Evolutionary conservation across 768 basidiomycete genomes (phyloP), one percentile per base, ranked within the genome.

Genomic region (Agaricus sinodeliciosus): DNA sequence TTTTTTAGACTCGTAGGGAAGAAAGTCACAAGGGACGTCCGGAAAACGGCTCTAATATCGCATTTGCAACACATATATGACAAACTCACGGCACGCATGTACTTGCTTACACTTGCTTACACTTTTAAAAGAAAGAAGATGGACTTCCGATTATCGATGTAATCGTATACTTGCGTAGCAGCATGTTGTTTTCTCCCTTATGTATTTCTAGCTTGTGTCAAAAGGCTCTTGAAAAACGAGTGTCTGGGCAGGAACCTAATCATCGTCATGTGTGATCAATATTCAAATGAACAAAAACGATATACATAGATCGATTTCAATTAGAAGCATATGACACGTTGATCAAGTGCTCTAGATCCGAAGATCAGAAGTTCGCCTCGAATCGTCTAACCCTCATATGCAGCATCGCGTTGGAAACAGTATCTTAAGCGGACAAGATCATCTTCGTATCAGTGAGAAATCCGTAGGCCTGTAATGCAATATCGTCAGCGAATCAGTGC

Each of bases 381-480:
- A 18, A 19, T 34, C 12, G 25, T 8, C 12, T 26, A 11, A 31
- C 7, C 31, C 11, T 7, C 11, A 31, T 31, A 8, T 11, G 11
- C 6, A 11, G 7, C 11, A 31, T 31, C 31, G 31, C 31, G 31
- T 31, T 31, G 11, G 31, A 31, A 39, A 16, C 35, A 45, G 27
- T 28, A 27, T 54, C 51, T 44, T 36, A 55, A 43, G 58, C 58
- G 55, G 64, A 63, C 44, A 61, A 52, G 19, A 66, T 59, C 34
- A 72, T 55, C 37, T 65, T 56, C 9, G 67, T 66, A 55, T 71
- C 68, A n/a, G 69, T 71, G 9, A 80, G 67, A 62, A 80, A 82
- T 3, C 78, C 80, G 48, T 79, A 82, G 56, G 65, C 67, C 78
- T 81, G 55, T 54, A 49, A 49, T 15, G 7, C n/a, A 55, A 49